Conservation (phyloP, 768 basidiomycete species). For the Tricholoma flavovirens region DNA sequence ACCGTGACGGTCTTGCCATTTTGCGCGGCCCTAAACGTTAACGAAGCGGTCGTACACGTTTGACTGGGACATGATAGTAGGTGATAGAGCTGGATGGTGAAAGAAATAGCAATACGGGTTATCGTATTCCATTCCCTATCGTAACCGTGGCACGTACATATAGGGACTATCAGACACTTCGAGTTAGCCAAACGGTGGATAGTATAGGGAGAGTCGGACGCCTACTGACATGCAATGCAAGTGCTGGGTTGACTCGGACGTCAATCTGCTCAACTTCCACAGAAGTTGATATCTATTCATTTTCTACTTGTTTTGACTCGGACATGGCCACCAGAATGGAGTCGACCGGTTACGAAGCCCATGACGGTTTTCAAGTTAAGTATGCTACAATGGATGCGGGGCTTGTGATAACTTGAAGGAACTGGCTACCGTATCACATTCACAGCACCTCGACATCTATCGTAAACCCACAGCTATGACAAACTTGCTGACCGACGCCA, state of each 20-base stretch:
- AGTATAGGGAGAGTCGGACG: background rate
- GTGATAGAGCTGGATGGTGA: slow-evolving; percentile 65
- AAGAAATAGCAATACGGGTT: slow-evolving; percentile 71
- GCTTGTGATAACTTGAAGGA: no score
- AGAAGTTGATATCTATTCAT: slow-evolving; percentile 63
- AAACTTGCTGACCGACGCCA: slow-evolving; percentile 65
- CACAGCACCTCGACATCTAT: slow-evolving; percentile 83
- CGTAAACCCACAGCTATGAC: slow-evolving; percentile 86
- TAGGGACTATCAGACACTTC: slow-evolving; percentile 42
- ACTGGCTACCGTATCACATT: no score
- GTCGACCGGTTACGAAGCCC: background rate
- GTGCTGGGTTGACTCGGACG: slow-evolving; percentile 57
- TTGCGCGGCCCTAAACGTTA: slow-evolving; percentile 54
- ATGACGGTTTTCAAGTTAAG: background rate
- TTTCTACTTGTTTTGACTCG: slow-evolving; percentile 48
- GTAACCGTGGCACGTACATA: slow-evolving; percentile 45
- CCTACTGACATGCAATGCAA: slow-evolving; percentile 63
- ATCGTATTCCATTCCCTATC: background rate
- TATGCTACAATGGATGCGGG: no score
- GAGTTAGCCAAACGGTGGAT: slow-evolving; percentile 1
- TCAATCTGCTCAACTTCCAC: slow-evolving; percentile 79
- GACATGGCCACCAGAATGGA: slow-evolving; percentile 12
- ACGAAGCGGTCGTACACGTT: slow-evolving; percentile 61
- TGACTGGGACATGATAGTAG: slow-evolving; percentile 77
- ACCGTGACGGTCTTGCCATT: slow-evolving; percentile 43